A percentile compares a stretch with the other conserved stretches of the same genome.
phyloP scores from a whole-genome alignment of 768 basidiomycete genomes.

The Infundibulicybe gibba region DNA sequence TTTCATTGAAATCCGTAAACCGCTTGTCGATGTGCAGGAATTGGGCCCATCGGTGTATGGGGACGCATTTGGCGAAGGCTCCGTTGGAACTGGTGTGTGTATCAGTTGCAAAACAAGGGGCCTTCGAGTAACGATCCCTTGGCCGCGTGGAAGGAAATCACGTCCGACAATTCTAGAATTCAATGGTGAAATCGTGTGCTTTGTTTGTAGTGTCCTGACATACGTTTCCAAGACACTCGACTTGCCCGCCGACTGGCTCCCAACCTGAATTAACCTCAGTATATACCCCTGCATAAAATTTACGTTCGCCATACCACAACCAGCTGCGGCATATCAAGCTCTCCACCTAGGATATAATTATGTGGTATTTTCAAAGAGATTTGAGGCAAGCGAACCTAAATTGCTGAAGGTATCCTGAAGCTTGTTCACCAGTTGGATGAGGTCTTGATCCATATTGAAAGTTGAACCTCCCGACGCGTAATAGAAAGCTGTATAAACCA shows the following conservation, averaged over 20 bases:
- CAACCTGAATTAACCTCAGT: slow-evolving; percentile 55
- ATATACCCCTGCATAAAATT: not conserved
- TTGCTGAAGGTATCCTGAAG: slow-evolving; percentile 92
- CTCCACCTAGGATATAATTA: slow-evolving; percentile 53
- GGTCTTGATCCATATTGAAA: slow-evolving; percentile 80
- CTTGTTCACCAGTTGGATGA: slow-evolving; percentile 93
- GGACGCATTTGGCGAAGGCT: slow-evolving; percentile 37
- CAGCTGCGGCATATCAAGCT: slow-evolving; percentile 91
- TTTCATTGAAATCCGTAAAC: slow-evolving; percentile 94
- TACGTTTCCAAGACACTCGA: slow-evolving; percentile 96
- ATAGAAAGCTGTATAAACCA: too few relatives aligned
- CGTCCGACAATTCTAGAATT: slow-evolving; percentile 82
- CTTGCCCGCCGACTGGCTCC: slow-evolving; percentile 95
- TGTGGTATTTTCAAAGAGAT: slow-evolving; percentile 7
- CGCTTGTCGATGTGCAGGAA: slow-evolving; percentile 96
- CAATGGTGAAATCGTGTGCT: not conserved
- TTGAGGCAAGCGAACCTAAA: slow-evolving; percentile 47
- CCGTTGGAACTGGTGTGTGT: slow-evolving; percentile 72
- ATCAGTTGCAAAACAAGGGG: slow-evolving; percentile 95
- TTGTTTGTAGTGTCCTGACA: slow-evolving; percentile 24
- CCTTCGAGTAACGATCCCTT: slow-evolving; percentile 94
- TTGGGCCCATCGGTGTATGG: slow-evolving; percentile 84
- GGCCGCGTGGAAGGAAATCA: slow-evolving; percentile 84
- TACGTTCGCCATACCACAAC: slow-evolving; percentile 59
- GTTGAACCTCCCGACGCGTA: not conserved